phyloP scores from a whole-genome alignment of 148 eudicot species.

The Gaultheria prostrata region DNA sequence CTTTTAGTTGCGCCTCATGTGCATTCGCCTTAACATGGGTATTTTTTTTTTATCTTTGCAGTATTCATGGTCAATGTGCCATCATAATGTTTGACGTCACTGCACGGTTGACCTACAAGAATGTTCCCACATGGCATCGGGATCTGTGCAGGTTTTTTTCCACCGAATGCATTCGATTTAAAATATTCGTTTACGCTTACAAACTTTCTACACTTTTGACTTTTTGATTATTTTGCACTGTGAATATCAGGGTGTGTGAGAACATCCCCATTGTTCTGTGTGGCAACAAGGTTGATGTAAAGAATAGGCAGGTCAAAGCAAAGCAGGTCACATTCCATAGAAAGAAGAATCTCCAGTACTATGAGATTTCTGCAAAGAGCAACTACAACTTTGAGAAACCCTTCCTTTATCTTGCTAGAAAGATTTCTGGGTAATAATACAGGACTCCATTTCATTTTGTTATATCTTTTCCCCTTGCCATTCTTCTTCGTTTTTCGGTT shows the following conservation, averaged over 20 bases:
- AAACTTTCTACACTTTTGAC: neutral
- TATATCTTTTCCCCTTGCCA: neutral
- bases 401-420: slow-evolving; percentile 29
- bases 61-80: slow-evolving; percentile 34
- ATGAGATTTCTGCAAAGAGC: slow-evolving; percentile 36
- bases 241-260: slow-evolving; percentile 26
- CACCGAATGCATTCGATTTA: neutral
- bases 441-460: neutral
- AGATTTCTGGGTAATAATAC: slow-evolving; percentile 23
- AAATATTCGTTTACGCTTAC: neutral
- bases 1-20: neutral
- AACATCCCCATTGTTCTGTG: slow-evolving; percentile 33
- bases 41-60: slow-evolving; percentile 13
- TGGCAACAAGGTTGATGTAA: slow-evolving; percentile 32
- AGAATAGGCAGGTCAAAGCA: slow-evolving; percentile 30
- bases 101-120: slow-evolving; percentile 30
- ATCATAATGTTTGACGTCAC: slow-evolving; percentile 32
- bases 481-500: neutral
- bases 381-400: slow-evolving; percentile 34
- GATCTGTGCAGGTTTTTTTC: slow-evolving; percentile 26
- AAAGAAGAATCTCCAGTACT: slow-evolving; percentile 33
- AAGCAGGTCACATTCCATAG: slow-evolving; percentile 30
- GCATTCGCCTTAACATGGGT: neutral
- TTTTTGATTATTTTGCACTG: neutral
- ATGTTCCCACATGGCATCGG: slow-evolving; percentile 32